phyloP scores from a whole-genome alignment of 352 stramenopile species.

The Pythium phragmiticola region DNA sequence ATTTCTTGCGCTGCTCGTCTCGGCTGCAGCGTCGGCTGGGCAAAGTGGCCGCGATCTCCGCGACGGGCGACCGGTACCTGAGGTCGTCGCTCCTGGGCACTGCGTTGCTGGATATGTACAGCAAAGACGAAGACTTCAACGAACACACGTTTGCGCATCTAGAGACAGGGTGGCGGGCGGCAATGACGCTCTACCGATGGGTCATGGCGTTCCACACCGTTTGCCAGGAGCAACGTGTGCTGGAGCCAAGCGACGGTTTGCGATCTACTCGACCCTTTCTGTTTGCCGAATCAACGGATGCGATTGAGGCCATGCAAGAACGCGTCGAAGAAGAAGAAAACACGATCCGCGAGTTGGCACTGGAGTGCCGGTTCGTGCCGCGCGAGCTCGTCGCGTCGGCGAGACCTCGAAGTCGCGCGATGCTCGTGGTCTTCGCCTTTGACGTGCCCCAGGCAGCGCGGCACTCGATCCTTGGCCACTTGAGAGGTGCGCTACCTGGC shows the following conservation, averaged over 20 bases:
- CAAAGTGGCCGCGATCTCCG: conserved; percentile 38
- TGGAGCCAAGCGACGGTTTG: conserved; percentile 23
- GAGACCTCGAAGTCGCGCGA: conserved; percentile 43
- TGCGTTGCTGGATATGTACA: conserved; percentile 46
- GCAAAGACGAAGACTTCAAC: conserved; percentile 48
- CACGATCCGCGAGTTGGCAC: conserved; percentile 29
- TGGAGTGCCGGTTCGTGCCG: conserved; percentile 63
- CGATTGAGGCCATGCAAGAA: conserved; percentile 42
- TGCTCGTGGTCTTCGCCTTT: conserved; percentile 67
- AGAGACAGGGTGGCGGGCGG: conserved; percentile 46
- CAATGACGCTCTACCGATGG: conserved; percentile 59
- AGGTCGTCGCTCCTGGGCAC: conserved; percentile 36
- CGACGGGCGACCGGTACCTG: conserved; percentile 37
- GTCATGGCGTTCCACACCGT: conserved; percentile 46
- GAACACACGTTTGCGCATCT: conserved; percentile 47
- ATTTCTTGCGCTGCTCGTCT: conserved; percentile 50
- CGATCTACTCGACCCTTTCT: conserved; percentile 32
- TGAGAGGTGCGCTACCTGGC: conserved; percentile 55
- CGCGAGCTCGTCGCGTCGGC: conserved; percentile 36
- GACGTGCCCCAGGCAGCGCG: conserved; percentile 57
- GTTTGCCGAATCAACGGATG: conserved; percentile 33
- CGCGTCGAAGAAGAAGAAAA: conserved; percentile 35
- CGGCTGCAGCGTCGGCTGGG: conserved; percentile 52
- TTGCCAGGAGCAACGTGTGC: conserved; percentile 38
- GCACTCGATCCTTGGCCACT: conserved; percentile 34